Evolutionary conservation across 164 flowering plant genomes (phyloP).

Genomic region (Euptelea pleiosperma): DNA sequence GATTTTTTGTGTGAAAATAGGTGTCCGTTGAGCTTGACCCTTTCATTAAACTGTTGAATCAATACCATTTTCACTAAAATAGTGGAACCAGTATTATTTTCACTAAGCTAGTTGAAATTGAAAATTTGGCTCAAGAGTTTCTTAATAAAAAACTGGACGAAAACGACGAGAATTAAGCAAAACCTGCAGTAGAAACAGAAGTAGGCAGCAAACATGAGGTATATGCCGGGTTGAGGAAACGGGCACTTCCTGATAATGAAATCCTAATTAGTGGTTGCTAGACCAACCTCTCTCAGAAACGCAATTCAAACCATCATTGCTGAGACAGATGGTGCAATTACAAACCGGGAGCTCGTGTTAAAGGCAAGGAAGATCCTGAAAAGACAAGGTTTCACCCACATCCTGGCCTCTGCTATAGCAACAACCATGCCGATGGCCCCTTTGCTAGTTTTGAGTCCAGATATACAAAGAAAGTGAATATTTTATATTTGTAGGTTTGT

Average conservation of each 20-base stretch:
- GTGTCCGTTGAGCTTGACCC: no score
- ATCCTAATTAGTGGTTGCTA: constrained; percentile 91
- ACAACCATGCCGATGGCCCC: constrained; percentile 53
- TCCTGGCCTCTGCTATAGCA: constrained; percentile 90
- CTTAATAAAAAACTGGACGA: constrained; percentile 79
- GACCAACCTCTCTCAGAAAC: constrained; percentile 81
- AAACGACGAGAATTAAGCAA: constrained; percentile 58
- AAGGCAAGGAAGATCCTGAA: constrained; percentile 67
- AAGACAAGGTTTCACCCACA: constrained; percentile 78
- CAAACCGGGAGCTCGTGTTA: constrained; percentile 61
- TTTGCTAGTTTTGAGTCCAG: constrained; percentile 43
- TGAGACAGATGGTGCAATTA: constrained; percentile 47
- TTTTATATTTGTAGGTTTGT: neutral
- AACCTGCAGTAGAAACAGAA: constrained; percentile 65
- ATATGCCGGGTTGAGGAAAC: constrained; percentile 63
- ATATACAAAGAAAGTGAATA: neutral
- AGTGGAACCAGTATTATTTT: no score
- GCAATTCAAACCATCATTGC: constrained; percentile 79
- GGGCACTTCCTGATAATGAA: constrained; percentile 52
- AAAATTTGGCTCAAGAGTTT: constrained; percentile 65
- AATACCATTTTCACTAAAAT: no score
- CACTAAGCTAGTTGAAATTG: no score
- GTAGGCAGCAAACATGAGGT: constrained; percentile 67
- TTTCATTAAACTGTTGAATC: no score
- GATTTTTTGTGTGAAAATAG: no score